Conservation (phyloP, 1,284 basidiomycete genomes). For the Leccinum pallidistipes region DNA sequence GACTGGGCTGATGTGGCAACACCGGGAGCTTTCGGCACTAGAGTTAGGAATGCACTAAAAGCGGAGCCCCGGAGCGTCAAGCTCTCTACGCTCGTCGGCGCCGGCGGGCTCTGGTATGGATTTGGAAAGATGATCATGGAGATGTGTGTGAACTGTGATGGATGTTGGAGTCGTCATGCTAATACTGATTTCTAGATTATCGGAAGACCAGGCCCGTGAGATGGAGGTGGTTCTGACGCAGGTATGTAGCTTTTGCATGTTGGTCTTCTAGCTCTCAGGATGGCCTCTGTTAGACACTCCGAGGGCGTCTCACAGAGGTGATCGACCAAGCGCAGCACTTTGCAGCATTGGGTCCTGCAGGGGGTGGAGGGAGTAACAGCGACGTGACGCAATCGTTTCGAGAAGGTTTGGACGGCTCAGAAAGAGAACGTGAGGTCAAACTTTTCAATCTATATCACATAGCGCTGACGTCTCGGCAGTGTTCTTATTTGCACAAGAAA, state of each 20-base stretch:
- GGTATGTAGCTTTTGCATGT: conserved; percentile 40
- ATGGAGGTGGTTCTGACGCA: conserved; percentile 69
- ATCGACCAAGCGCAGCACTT: conserved; percentile 92
- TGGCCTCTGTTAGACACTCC: conserved; percentile 62
- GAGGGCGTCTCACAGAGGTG: conserved; percentile 73
- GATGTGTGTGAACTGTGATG: conserved; percentile 51
- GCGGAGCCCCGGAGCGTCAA: conserved; percentile 83
- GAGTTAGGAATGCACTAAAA: conserved; percentile 81
- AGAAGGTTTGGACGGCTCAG: conserved; percentile 86
- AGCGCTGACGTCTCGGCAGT: conserved; percentile 47
- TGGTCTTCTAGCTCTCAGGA: neutral
- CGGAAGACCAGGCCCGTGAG: conserved; percentile 66
- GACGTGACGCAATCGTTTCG: conserved; percentile 74
- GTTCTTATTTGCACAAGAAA: conserved; percentile 82
- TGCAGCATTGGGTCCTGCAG: conserved; percentile 66
- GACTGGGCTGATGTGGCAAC: conserved; percentile 87
- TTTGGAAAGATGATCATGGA: conserved; percentile 83
- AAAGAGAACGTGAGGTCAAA: conserved; percentile 71
- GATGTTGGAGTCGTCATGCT: conserved; percentile 1
- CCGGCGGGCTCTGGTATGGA: conserved; percentile 87
- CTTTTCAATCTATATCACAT: neutral
- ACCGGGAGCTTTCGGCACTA: conserved; percentile 70
- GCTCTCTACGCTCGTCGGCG: conserved; percentile 77
- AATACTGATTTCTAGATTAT: conserved; percentile 48
- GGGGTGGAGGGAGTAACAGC: conserved; percentile 51